Evolutionary conservation across 192 early-diverging fungal species (phyloP).

Genomic region (Lunasporangiospora selenospora): DNA sequence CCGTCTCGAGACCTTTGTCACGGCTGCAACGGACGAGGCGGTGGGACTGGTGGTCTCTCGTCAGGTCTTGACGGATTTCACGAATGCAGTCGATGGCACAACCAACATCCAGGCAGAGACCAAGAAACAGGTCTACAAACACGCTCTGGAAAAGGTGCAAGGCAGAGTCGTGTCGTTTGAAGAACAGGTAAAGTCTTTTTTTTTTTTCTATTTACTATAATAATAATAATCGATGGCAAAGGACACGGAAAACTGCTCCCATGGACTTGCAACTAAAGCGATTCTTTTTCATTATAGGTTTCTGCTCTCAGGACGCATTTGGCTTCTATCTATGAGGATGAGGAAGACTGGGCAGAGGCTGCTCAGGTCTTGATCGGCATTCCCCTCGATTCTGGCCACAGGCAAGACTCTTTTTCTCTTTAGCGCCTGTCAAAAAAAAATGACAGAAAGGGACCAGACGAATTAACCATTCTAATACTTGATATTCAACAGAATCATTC

Average conservation of each 20-base stretch:
- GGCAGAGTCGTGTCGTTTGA: slow-evolving; percentile 83
- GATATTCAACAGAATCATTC: slow-evolving; percentile 48
- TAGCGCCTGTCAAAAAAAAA: background rate
- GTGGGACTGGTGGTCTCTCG: slow-evolving; percentile 80
- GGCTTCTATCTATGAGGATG: slow-evolving; percentile 71
- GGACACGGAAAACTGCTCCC: background rate
- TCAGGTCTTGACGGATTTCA: slow-evolving; percentile 77
- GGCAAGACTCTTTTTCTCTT: slow-evolving; percentile 44
- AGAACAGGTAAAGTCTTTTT: slow-evolving; percentile 65
- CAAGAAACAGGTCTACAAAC: slow-evolving; percentile 68
- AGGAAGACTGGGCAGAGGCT: slow-evolving; percentile 86
- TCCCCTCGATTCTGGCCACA: slow-evolving; percentile 89
- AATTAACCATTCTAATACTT: background rate
- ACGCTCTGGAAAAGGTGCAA: slow-evolving; percentile 72
- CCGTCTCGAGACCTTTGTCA: slow-evolving; percentile 50
- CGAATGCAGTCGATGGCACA: slow-evolving; percentile 61
- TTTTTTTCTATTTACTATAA: background rate
- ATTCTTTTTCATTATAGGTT: slow-evolving; percentile 50
- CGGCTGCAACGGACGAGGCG: slow-evolving; percentile 66
- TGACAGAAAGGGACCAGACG: slow-evolving; percentile 11
- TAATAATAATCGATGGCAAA: no score
- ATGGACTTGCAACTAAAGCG: background rate
- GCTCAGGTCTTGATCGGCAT: slow-evolving; percentile 88
- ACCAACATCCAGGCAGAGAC: slow-evolving; percentile 36
- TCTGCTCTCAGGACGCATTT: slow-evolving; percentile 78